phyloP scores from a whole-genome alignment of 1,284 basidiomycete species.

The Fomitopsis palustris region DNA sequence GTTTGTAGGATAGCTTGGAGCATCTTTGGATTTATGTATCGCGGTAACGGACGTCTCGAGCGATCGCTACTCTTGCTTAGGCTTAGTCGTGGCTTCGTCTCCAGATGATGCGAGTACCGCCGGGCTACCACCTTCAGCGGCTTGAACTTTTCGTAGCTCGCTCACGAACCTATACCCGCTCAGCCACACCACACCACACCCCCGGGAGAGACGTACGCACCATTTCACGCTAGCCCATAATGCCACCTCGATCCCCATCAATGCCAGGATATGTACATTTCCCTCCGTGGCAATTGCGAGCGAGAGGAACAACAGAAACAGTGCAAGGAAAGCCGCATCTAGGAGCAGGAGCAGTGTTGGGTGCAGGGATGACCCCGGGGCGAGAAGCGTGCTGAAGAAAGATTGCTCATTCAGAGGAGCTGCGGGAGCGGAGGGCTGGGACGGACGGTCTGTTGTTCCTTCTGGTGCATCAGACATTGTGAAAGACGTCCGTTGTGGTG shows the following conservation, averaged over 20 bases:
- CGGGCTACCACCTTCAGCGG: neutral
- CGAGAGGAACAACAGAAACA: constrained; percentile 56
- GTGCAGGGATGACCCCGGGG: constrained; percentile 69
- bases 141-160: constrained; percentile 28
- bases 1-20: no score
- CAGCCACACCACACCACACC: neutral
- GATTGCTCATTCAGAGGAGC: neutral
- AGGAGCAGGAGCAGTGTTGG: constrained; percentile 64
- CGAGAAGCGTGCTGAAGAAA: constrained; percentile 55
- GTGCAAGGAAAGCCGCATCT: constrained; percentile 53
- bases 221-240: constrained; percentile 80
- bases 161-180: constrained; percentile 34
- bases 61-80: constrained; percentile 17
- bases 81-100: constrained; percentile 8
- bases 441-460: neutral
- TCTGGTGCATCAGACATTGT: neutral
- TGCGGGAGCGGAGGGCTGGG: neutral
- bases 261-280: constrained; percentile 58
- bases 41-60: no score
- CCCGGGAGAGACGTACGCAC: constrained; percentile 32
- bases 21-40: no score
- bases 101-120: neutral
- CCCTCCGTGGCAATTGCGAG: constrained; percentile 55
- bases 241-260: constrained; percentile 59
- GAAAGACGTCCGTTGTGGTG: neutral